phyloP scores from a whole-genome alignment of 2,329 filamentous ascomycete genomes.

The Fusarium secorum region DNA sequence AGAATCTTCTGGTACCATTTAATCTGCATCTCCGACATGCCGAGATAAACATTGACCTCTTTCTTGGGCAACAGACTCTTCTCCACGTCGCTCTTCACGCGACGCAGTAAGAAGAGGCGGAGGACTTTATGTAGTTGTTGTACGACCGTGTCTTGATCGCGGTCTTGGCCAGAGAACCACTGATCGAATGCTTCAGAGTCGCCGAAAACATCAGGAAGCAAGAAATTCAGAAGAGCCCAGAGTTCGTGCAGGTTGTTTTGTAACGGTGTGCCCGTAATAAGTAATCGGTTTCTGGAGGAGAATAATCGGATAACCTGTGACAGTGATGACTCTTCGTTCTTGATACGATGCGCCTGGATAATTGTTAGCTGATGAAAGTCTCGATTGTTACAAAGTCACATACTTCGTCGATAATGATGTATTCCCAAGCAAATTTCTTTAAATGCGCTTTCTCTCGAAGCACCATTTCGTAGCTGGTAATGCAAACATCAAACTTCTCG shows the following conservation, averaged over 20 bases:
- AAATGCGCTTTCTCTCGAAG: constrained; percentile 91
- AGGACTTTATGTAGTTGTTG: constrained; percentile 94
- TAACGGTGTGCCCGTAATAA: constrained; percentile 95
- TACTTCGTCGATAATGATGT: constrained; percentile 95
- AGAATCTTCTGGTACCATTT: constrained; percentile 99
- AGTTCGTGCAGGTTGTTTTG: constrained; percentile 99
- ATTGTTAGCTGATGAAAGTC: constrained; percentile 22
- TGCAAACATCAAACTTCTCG: constrained; percentile 96
- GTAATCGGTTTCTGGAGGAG: constrained; percentile 90
- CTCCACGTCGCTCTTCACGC: constrained; percentile 97
- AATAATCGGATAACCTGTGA: constrained; percentile 97
- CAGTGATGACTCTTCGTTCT: constrained; percentile 97
- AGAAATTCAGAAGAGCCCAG: constrained; percentile 96
- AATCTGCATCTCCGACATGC: constrained; percentile 99
- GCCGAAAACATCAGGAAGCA: constrained; percentile 97
- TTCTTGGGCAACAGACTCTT: constrained; percentile 98
- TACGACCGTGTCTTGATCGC: constrained; percentile 93
- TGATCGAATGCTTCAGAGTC: constrained; percentile 97
- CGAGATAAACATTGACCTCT: constrained; percentile 94
- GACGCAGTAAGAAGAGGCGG: constrained; percentile 90
- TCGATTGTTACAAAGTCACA: not conserved
- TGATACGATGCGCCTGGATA: constrained; percentile 83
- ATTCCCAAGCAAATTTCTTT: constrained; percentile 99
- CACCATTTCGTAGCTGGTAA: constrained; percentile 99
- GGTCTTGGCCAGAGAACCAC: constrained; percentile 92